Evolutionary conservation across 805 yeast species (phyloP).

Genomic region (Kluyveromyces lactis): DNA sequence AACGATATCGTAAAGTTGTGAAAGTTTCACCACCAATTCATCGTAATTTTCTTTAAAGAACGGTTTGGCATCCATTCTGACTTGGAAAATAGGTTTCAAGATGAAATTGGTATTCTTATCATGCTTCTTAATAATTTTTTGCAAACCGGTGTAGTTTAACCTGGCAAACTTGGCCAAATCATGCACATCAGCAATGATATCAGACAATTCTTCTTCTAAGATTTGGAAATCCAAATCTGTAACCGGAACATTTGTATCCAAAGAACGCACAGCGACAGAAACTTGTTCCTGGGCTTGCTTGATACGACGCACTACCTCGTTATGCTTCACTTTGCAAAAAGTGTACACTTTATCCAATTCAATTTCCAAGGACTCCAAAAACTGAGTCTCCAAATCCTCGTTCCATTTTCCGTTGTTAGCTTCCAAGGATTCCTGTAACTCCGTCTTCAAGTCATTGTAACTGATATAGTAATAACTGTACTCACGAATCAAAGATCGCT

Average conservation of each 20-base stretch:
- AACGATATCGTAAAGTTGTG: conserved; percentile 83
- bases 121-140: conserved; percentile 92
- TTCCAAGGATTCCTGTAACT: conserved; percentile 60
- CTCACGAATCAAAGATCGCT: conserved; percentile 81
- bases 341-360: conserved; percentile 91
- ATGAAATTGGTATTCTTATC: conserved; percentile 80
- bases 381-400: conserved; percentile 71
- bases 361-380: conserved; percentile 62
- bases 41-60: conserved; percentile 95
- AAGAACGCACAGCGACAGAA: conserved; percentile 50
- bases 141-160: conserved; percentile 94
- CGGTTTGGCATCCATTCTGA: conserved; percentile 85
- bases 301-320: conserved; percentile 78
- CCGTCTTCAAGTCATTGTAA: conserved; percentile 84
- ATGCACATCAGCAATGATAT: conserved; percentile 93
- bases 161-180: conserved; percentile 92
- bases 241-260: conserved; percentile 42
- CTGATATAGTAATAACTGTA: conserved; percentile 85
- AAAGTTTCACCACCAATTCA: conserved; percentile 75
- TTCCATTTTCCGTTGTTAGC: conserved; percentile 56
- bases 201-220: conserved; percentile 68
- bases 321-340: conserved; percentile 80
- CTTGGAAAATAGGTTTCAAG: conserved; percentile 88
- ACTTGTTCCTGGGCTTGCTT: conserved; percentile 74
- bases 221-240: conserved; percentile 63